Percentiles rank a stretch among this genome's conserved stretches.
These are phyloP conservation scores for Schwanniomyces sp. DNA, from an alignment of 805 yeast species.

Conservation along the genomic window DNA sequence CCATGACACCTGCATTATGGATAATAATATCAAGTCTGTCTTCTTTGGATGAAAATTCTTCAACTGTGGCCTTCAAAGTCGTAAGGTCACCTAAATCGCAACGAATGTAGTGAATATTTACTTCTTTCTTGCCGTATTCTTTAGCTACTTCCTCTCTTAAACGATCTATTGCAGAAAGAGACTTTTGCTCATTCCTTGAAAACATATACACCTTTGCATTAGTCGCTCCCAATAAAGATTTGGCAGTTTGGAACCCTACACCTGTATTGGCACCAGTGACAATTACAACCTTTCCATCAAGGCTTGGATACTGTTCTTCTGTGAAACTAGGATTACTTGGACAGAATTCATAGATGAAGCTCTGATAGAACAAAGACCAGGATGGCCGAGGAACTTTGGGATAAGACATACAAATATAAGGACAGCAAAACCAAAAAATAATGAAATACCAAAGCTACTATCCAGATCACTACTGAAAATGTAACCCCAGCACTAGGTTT, in stretches of 20 bases:
- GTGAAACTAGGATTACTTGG: constrained; percentile 19
- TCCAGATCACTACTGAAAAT: no score
- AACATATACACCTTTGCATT: constrained; percentile 31
- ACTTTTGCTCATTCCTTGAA: constrained; percentile 33
- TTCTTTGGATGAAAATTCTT: constrained; percentile 14
- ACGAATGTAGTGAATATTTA: constrained; percentile 13
- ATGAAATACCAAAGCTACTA: no score
- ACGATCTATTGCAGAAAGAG: constrained; percentile 22
- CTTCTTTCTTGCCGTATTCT: no score
- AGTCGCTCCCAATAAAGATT: constrained; percentile 18
- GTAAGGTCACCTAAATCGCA: constrained; percentile 43
- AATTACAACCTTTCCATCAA: constrained; percentile 36
- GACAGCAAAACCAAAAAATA: no score
- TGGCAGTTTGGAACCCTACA: constrained; percentile 26
- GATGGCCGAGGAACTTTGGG: neutral
- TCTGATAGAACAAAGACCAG: neutral
- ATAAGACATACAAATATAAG: no score
- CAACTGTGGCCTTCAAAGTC: constrained; percentile 38
- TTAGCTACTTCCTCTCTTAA: constrained; percentile 17
- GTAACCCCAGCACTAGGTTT: no score
- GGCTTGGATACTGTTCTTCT: constrained; percentile 33
- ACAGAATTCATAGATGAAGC: neutral
- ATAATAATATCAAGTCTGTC: constrained; percentile 19
- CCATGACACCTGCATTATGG: constrained; percentile 28
- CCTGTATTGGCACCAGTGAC: constrained; percentile 44